Conservation (phyloP, 1,284 basidiomycete genomes). For the Baeospora myosura region DNA sequence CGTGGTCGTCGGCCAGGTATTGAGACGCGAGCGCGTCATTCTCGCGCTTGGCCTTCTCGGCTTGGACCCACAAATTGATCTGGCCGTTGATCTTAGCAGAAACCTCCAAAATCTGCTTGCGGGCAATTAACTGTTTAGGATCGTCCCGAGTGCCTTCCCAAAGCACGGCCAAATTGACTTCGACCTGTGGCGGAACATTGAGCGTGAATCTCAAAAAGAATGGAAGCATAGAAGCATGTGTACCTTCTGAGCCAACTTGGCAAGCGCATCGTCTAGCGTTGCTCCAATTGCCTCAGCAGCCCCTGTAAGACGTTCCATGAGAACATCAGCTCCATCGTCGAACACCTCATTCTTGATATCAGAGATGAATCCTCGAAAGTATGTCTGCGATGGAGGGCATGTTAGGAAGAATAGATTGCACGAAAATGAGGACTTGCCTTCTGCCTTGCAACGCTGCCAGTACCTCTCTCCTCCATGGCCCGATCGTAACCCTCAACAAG, state of each 20-base stretch:
- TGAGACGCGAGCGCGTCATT: neutral
- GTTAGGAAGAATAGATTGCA: neutral
- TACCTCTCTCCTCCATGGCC: constrained; percentile 47
- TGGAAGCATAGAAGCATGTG: constrained; percentile 7
- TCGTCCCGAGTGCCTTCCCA: constrained; percentile 49
- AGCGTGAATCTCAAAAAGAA: neutral
- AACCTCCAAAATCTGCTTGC: constrained; percentile 31
- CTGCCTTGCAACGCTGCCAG: constrained; percentile 51
- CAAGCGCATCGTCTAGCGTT: constrained; percentile 38
- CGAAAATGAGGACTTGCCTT: constrained; percentile 32
- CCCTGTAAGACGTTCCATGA: constrained; percentile 37
- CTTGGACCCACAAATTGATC: constrained; percentile 34
- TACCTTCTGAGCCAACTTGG: constrained; percentile 49
- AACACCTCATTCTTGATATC: constrained; percentile 44
- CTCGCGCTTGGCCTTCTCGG: constrained; percentile 24
- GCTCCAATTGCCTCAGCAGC: constrained; percentile 44
- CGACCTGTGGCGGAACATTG: constrained; percentile 30
- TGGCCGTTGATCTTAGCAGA: constrained; percentile 34
- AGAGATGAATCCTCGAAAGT: constrained; percentile 39
- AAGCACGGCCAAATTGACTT: constrained; percentile 51
- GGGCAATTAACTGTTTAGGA: constrained; percentile 33
- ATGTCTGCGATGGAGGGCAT: constrained; percentile 23
- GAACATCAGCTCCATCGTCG: constrained; percentile 41
- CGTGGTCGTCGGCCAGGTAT: constrained; percentile 10
- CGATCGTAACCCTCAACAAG: constrained; percentile 42